Evolutionary conservation across 352 stramenopile genomes (phyloP).

Genomic region (Phytophthora sp.): DNA sequence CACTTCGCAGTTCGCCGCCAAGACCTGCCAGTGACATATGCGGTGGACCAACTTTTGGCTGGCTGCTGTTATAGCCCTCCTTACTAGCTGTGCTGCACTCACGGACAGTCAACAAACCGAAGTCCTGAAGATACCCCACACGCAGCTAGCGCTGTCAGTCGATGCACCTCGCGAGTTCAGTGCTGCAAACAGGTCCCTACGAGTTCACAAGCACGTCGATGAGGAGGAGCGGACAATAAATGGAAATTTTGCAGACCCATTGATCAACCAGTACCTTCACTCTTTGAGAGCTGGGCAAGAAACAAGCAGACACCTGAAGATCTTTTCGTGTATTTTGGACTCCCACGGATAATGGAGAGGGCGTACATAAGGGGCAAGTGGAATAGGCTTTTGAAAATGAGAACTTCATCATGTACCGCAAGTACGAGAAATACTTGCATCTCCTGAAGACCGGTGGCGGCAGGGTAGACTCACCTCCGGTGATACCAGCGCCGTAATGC

Average conservation of each 20-base stretch:
- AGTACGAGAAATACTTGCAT: slow-evolving; percentile 1
- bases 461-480: background rate
- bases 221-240: background rate
- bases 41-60: no score
- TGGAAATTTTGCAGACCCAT: no score
- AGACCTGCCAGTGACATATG: no score
- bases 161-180: no score
- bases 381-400: background rate
- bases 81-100: no score
- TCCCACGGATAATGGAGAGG: background rate
- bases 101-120: no score
- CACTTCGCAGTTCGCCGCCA: no score
- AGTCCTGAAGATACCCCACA: no score
- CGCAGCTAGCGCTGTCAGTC: no score
- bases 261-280: background rate
- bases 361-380: background rate
- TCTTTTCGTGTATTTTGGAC: background rate
- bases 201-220: background rate
- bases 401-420: background rate
- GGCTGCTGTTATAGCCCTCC: no score
- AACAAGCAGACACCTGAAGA: background rate
- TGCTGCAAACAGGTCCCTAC: background rate
- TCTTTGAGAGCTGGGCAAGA: background rate
- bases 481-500: no score
- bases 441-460: background rate